Evolutionary conservation across 208 protist genomes (phyloP), one percentile per base, ranked within the genome.

Genomic region (Crithidia bombi): DNA sequence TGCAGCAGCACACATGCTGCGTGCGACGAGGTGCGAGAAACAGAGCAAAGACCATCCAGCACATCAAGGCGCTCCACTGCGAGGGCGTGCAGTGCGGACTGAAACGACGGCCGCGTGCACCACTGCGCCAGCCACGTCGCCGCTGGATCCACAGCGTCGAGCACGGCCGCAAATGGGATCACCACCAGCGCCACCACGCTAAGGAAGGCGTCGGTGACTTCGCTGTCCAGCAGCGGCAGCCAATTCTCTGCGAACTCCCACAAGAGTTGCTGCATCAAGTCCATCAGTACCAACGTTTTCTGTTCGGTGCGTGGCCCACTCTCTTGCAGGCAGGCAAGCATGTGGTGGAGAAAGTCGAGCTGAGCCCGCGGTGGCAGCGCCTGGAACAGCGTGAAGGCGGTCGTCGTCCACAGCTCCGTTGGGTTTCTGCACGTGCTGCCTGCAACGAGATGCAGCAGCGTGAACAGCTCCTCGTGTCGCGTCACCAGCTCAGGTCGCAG

Each of bases 91-190:
- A 85, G 30, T 11, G 67, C 33, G 15, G 62, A 35, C 4, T 56
- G 28, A 0, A 87, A 38, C 3, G 83, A 81, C 5, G 83, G 81
- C 12, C 81, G 78, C 49, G 61, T 41, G 15, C 65, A 58, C 69
- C 85, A 82, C 33, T 44, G 33, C 11, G 58, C 59, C 43, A 89
- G 62, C 87, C 87, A 92, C 49, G 30, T 26, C 19, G 79, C 83
- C 5, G 36, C 41, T 36, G 87, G 72, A 67, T 92, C 87, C 7
- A 77, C 56, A 10, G 23, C 23, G 33, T 66, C 50, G 52, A 82
- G 75, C 5, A 55, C 49, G 2, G 19, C 25, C 17, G 76, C 63
- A 23, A 81, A 75, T 2, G 73, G 66, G 19, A 87, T 41, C 6
- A 85, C 62, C 11, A 83, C 71, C 12, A 70, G 56, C 7, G 35